Conservation (phyloP, 495 filamentous ascomycete species). For the Aspergillus sclerotiicarbonarius region DNA sequence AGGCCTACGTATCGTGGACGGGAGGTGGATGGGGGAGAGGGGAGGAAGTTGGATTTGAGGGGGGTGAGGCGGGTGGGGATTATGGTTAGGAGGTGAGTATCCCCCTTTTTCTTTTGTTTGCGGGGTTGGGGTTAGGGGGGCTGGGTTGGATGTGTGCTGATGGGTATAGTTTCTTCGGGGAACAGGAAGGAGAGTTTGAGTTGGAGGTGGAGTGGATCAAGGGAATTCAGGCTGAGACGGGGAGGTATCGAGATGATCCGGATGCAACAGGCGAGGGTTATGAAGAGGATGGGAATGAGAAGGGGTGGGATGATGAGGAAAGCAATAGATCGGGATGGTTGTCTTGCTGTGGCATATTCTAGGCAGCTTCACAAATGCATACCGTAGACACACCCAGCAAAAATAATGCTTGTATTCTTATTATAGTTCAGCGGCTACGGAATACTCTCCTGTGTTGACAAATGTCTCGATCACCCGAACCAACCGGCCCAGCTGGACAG, state of each 20-base stretch:
- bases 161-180: constrained; percentile 65
- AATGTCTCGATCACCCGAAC: neutral
- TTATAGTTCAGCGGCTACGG: neutral
- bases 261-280: neutral
- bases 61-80: constrained; percentile 65
- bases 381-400: neutral
- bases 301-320: neutral
- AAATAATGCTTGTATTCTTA: neutral
- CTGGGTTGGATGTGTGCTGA: constrained; percentile 8
- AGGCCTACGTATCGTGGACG: constrained; percentile 71
- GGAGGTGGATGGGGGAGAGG: constrained; percentile 55
- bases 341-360: neutral
- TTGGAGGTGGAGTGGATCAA: constrained; percentile 55
- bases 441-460: neutral
- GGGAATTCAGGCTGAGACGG: neutral
- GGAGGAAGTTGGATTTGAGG: constrained; percentile 51
- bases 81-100: constrained; percentile 72
- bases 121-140: neutral
- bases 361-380: neutral
- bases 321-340: neutral
- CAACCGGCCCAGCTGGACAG: neutral
- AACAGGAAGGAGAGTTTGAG: constrained; percentile 66
- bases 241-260: constrained; percentile 5
- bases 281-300: neutral
- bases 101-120: neutral